Percentiles rank a stretch among this genome's conserved stretches.
Conservation (phyloP, 177 flowering plant genomes). For the Vitis hybrid region DNA sequence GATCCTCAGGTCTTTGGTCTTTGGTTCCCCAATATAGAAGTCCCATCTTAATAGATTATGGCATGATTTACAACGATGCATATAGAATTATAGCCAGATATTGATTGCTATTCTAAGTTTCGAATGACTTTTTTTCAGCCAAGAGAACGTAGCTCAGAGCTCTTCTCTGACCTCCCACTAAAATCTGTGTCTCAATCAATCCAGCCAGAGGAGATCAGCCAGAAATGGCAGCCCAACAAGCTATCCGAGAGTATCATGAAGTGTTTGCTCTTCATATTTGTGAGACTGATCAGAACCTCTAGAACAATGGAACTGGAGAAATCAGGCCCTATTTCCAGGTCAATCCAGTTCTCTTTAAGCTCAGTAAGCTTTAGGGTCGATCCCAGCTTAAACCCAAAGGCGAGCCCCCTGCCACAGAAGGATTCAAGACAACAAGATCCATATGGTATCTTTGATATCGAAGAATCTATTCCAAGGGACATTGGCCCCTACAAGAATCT, state of each 20-base stretch:
- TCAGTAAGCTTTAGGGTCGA: slow-evolving; percentile 77
- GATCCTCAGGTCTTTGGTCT: too few relatives aligned
- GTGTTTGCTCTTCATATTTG: slow-evolving; percentile 75
- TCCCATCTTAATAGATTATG: too few relatives aligned
- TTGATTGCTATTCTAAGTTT: neutral
- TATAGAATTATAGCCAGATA: neutral
- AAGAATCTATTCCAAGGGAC: slow-evolving; percentile 84
- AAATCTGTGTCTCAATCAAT: slow-evolving; percentile 33
- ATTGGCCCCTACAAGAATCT: slow-evolving; percentile 94
- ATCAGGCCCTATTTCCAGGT: slow-evolving; percentile 46
- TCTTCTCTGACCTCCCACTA: slow-evolving; percentile 27
- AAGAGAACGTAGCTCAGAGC: slow-evolving; percentile 37
- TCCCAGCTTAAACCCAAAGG: slow-evolving; percentile 26
- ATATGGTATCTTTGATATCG: slow-evolving; percentile 72
- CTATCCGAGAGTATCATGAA: slow-evolving; percentile 88
- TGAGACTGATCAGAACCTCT: slow-evolving; percentile 74
- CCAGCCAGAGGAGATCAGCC: slow-evolving; percentile 38
- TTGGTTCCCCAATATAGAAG: too few relatives aligned
- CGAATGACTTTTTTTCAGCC: slow-evolving; percentile 31
- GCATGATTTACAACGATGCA: too few relatives aligned
- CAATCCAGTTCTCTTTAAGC: slow-evolving; percentile 41
- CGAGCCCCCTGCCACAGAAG: slow-evolving; percentile 39
- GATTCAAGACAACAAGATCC: slow-evolving; percentile 87
- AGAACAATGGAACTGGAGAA: slow-evolving; percentile 77
- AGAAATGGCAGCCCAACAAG: slow-evolving; percentile 77